Evolutionary conservation across 129 eudicot species (phyloP).

Genomic region (Smallanthus sonchifolius): DNA sequence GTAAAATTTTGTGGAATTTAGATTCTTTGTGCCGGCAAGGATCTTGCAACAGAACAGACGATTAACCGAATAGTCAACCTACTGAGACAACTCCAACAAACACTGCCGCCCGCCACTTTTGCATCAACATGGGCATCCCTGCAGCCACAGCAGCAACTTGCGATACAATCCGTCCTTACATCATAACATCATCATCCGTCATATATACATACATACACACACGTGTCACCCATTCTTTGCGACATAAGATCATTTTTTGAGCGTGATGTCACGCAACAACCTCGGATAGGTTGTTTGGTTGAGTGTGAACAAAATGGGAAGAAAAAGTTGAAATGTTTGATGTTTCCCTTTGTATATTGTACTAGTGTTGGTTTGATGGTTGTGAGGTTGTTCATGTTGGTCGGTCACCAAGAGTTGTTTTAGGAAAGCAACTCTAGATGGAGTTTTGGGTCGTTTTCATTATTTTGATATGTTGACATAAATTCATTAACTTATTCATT

Average conservation of each 20-base stretch:
- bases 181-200: conserved; percentile 22
- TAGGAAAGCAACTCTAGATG: conserved; percentile 26
- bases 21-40: conserved; percentile 94
- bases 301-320: conserved; percentile 47
- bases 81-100: conserved; percentile 88
- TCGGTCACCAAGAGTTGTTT: conserved; percentile 23
- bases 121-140: conserved; percentile 85
- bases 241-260: conserved; percentile 38
- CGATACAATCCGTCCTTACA: conserved; percentile 85
- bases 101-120: conserved; percentile 74
- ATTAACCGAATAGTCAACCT: conserved; percentile 72
- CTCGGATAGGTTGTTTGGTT: conserved; percentile 42
- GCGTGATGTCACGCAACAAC: conserved; percentile 37
- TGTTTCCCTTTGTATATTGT: conserved; percentile 36
- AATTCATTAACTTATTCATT: conserved; percentile 6
- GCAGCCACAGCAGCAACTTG: conserved; percentile 95
- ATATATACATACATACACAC: not conserved
- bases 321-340: conserved; percentile 17
- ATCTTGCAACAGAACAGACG: conserved; percentile 90
- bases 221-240: conserved; percentile 47
- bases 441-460: conserved; percentile 65
- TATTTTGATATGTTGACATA: conserved; percentile 13
- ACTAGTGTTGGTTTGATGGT: conserved; percentile 29
- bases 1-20: conserved; percentile 18
- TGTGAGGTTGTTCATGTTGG: conserved; percentile 24